A percentile compares a stretch with the other conserved stretches of the same genome.
Conservation (phyloP, 345 rosid genomes). For the Rhizophora mangle region DNA sequence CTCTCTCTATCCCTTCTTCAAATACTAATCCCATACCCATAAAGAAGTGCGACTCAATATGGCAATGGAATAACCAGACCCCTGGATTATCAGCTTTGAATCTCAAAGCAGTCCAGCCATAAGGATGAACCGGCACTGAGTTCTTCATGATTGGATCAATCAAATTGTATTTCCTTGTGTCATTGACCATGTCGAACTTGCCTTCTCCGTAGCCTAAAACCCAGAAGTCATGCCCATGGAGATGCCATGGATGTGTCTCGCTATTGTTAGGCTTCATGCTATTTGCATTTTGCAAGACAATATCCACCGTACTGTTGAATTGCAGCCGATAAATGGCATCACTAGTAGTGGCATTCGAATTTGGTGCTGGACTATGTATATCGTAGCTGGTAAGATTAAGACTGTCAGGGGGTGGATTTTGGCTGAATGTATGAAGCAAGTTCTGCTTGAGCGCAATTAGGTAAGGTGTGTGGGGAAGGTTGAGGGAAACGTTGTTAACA, state of each 20-base stretch:
- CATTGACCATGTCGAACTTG: constrained; percentile 44
- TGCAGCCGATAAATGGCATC: constrained; percentile 43
- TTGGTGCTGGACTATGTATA: not conserved
- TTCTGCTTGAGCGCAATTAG: constrained; percentile 54
- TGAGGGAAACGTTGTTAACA: constrained; percentile 60
- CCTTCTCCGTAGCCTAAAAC: constrained; percentile 65
- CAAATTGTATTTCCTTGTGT: constrained; percentile 49
- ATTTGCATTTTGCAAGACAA: constrained; percentile 67
- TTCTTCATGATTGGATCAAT: constrained; percentile 71
- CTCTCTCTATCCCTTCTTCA: constrained; percentile 47
- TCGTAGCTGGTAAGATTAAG: constrained; percentile 29
- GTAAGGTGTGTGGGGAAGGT: constrained; percentile 54
- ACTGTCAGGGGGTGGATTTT: constrained; percentile 40
- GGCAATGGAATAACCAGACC: constrained; percentile 73
- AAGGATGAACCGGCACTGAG: constrained; percentile 68
- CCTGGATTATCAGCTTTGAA: constrained; percentile 66
- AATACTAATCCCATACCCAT: constrained; percentile 75
- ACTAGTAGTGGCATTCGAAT: constrained; percentile 40
- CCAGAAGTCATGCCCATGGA: constrained; percentile 90
- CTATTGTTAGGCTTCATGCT: constrained; percentile 34
- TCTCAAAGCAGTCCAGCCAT: constrained; percentile 70
- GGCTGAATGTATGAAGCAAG: constrained; percentile 35
- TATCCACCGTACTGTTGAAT: constrained; percentile 58
- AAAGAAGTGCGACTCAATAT: constrained; percentile 61
- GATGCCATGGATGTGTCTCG: constrained; percentile 86